Base-by-base conservation (phyloP, 495 filamentous ascomycete species). In the Penicillium steckii region DNA sequence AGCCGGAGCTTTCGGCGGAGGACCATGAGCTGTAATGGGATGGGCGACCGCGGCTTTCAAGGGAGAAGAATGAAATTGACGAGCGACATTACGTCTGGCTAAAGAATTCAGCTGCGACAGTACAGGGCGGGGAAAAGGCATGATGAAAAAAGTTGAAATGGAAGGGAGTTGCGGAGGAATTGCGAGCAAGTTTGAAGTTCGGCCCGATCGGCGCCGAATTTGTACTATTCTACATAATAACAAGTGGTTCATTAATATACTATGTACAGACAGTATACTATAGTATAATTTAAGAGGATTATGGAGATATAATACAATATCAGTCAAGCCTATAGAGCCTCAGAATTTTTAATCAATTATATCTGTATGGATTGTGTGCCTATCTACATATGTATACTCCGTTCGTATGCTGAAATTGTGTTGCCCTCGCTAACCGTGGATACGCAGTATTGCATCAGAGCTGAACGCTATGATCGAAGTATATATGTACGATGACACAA, bases 1-100 rank as follows among this genome's bases (percentile, higher is more conserved):
- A 12, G 77, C 66, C 1, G 92, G 91, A 8, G 87, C 80, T 55
- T 83, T 78, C 1, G 93, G 93, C 3, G 93, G 93, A 37, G 93
- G 93, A 4, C 90, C 93, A 46, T 89, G 84, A 19, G 89, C 85
- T 32, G 88, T 89, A 46, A 89, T 79, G 25, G 91, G 85, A 17
- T 86, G 75, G 17, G 84, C 78, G 43, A 75, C 79, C 12, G 86
- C 86, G 22, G 69, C 65, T 44, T 64, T 64, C n/a, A 71, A 54
- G 9, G 76, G 32, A 5, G 77, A 76, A 4, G 76, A 80, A 63
- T 85, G 80, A n/a, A 88, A 73, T 55, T 58, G 74, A 25, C 67
- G 70, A 25, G 52, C 33, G 30, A 47, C 45, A 56, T 57, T 61
- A 46, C 17, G 53, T 41, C 56, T 55, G 10, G 49, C 37, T 32